Percentiles rank a stretch among this genome's conserved stretches.
Conservation (phyloP, 2,329 filamentous ascomycete genomes). For the Fusarium globosum region DNA sequence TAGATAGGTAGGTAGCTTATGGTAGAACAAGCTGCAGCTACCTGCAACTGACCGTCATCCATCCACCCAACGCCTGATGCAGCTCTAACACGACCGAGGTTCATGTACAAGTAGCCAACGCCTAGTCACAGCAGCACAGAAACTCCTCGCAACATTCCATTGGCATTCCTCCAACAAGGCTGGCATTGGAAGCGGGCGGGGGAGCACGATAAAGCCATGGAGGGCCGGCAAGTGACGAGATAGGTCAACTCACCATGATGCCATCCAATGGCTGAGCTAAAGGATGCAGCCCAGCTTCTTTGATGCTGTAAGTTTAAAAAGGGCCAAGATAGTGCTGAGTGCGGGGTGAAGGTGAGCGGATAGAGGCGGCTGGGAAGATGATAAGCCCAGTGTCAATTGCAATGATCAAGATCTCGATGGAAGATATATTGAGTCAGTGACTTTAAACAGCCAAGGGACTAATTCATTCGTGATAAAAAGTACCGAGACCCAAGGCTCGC, state of each 20-base stretch:
- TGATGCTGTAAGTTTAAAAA: constrained; percentile 29
- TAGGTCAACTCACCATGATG: constrained; percentile 17
- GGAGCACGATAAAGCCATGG: constrained; percentile 32
- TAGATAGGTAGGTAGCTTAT: constrained; percentile 16
- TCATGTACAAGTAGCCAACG: constrained; percentile 25
- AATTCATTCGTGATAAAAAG: not conserved
- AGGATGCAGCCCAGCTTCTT: constrained; percentile 31
- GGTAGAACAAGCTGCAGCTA: constrained; percentile 17
- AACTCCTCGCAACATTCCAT: constrained; percentile 32
- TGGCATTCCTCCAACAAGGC: constrained; percentile 26
- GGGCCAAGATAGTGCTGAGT: constrained; percentile 11
- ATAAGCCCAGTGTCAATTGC: constrained; percentile 12
- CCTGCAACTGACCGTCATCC: constrained; percentile 37
- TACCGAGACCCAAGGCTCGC: not conserved
- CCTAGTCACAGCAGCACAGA: constrained; percentile 5
- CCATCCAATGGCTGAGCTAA: constrained; percentile 29
- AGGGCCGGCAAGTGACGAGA: constrained; percentile 28
- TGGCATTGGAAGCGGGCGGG: constrained; percentile 26
- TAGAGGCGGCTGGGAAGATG: constrained; percentile 10
- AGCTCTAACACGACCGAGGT: constrained; percentile 27
- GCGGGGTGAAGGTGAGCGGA: constrained; percentile 21
- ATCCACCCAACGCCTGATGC: constrained; percentile 19
- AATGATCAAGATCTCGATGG: constrained; percentile 12
- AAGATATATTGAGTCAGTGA: not conserved
- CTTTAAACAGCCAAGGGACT: not conserved